phyloP scores from a whole-genome alignment of 208 protist species.

The Leishmania guyanensis region DNA sequence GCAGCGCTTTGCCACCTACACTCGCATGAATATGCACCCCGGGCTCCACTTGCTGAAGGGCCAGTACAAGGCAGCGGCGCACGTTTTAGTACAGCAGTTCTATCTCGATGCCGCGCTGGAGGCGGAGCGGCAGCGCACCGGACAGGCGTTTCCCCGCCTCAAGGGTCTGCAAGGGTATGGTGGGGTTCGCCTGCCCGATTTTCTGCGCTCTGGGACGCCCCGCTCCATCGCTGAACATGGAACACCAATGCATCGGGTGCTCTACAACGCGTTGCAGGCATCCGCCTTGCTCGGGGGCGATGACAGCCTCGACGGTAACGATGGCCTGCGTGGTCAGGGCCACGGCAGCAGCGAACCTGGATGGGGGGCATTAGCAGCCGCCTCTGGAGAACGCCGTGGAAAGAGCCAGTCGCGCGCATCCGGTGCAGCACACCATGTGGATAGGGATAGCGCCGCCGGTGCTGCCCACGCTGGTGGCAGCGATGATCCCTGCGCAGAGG shows the following conservation, averaged over 20 bases:
- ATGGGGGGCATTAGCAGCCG: background rate
- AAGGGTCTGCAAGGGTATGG: conserved; percentile 38
- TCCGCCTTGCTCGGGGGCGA: conserved; percentile 46
- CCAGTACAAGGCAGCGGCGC: conserved; percentile 79
- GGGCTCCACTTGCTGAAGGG: conserved; percentile 83
- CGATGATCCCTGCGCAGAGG: conserved; percentile 82
- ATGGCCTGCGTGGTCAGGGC: conserved; percentile 1
- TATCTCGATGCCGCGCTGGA: conserved; percentile 73
- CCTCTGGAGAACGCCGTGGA: background rate
- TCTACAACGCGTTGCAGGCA: conserved; percentile 84
- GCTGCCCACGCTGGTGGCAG: no score
- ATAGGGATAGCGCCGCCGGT: background rate
- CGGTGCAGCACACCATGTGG: background rate
- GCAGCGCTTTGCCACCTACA: conserved; percentile 78
- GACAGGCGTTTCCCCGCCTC: conserved; percentile 49
- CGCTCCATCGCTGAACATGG: conserved; percentile 68
- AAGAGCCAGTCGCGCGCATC: background rate
- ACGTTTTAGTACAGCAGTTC: conserved; percentile 90
- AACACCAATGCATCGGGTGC: conserved; percentile 72
- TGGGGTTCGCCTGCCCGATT: conserved; percentile 58
- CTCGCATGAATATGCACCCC: conserved; percentile 85
- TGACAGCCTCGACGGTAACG: conserved; percentile 5
- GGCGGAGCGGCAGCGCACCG: conserved; percentile 61
- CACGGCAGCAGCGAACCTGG: background rate
- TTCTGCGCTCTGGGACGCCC: conserved; percentile 27